phyloP scores from a whole-genome alignment of 2,329 filamentous ascomycete genomes.

The Aplosporella prunicola region DNA sequence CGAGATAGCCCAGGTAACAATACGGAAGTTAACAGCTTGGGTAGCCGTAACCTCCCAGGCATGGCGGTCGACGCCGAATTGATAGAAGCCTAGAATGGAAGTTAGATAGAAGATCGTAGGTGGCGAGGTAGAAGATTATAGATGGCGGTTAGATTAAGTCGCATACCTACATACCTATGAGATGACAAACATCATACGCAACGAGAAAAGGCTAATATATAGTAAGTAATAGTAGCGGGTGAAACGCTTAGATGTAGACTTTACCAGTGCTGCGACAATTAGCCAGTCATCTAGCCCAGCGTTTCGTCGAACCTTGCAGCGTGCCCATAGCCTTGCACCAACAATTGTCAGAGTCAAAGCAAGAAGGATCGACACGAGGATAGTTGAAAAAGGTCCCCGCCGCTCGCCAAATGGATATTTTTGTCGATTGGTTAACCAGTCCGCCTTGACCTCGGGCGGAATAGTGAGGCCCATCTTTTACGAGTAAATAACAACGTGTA shows the following conservation, averaged over 20 bases:
- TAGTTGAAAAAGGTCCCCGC: neutral
- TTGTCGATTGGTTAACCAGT: conserved; percentile 1
- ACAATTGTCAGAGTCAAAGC: neutral
- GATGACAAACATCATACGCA: neutral
- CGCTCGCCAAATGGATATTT: conserved; percentile 3
- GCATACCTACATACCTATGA: conserved; percentile 3
- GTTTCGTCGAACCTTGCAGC: conserved; percentile 3
- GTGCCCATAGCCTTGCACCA: conserved; percentile 1
- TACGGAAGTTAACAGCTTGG: conserved; percentile 2
- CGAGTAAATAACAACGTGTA: too few species aligned
- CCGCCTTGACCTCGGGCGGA: neutral
- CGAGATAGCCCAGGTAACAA: conserved; percentile 1
- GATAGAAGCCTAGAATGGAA: neutral
- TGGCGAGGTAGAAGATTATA: too few species aligned
- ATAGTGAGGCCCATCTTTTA: conserved; percentile 1
- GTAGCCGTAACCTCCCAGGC: neutral
- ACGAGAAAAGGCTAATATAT: neutral
- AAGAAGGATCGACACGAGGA: neutral
- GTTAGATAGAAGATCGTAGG: neutral
- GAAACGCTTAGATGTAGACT: neutral
- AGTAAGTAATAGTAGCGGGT: too few species aligned
- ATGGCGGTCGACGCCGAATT: conserved; percentile 5
- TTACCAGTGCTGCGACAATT: conserved; percentile 1
- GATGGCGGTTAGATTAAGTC: too few species aligned
- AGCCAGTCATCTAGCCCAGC: conserved; percentile 5